Evolutionary conservation across 169 alveolate genomes (phyloP), one percentile per base, ranked within the genome.

Genomic region (Cryptosporidium felis): DNA sequence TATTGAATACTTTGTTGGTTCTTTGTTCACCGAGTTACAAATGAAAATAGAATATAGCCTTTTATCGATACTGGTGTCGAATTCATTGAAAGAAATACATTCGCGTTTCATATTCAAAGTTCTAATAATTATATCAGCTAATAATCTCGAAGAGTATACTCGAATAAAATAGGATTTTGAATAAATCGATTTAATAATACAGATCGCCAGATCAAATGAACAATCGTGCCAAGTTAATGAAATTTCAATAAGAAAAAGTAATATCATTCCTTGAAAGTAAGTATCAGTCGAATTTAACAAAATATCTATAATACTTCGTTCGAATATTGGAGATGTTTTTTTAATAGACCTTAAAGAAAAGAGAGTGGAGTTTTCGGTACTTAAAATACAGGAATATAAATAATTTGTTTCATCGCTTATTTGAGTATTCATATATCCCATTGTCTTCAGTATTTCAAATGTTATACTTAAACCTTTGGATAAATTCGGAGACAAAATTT

Each of bases 191-290:
- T 56, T 74, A 6, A 74, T 74, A 2, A 74, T 74, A 12, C 67
- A 16, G 21, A 74, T 28, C n/a, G 67, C 67, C 30, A 74, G 16
- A n/a, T 56, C 58, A 21, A 10, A 40, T n/a, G 74, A 38, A 36
- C 85, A 74, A n/a, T 74, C 85, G 4, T 0, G 1, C 85, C 85
- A 74, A 12, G 67, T 23, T 16, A 74, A 53, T 38, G 74, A 74
- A 3, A 74, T 38, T 74, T 53, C 85, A 18, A 67, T 16, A 18
- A 74, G 85, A 12, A 74, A 36, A 3, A 74, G 16, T 5, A 74
- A 40, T 1, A 58, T 18, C 85, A 74, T 74, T 53, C 85, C 85
- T 74, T 53, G 65, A 47, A 74, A 74, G n/a, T 74, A 59, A 4
- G 49, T 14, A 49, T 51, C 32, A 5, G 28, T 74, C 8, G 85